Conservation (phyloP, 2,329 filamentous ascomycete genomes). For the Aspergillus sp. region DNA sequence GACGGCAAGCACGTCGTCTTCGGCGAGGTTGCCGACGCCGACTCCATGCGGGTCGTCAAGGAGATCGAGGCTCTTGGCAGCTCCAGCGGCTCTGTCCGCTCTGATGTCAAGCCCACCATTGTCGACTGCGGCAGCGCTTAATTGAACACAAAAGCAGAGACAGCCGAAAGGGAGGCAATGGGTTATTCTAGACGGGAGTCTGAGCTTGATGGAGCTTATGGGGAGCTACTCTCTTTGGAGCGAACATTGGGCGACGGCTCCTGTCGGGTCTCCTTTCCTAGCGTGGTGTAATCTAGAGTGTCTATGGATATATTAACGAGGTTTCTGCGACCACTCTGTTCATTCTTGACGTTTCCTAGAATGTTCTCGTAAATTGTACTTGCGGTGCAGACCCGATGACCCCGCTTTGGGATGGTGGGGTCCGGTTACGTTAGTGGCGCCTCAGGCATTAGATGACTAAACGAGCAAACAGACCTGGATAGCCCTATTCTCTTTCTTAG, state of each 20-base stretch:
- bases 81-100: slow-evolving; percentile 52
- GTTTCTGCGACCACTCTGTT: neutral
- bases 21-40: slow-evolving; percentile 59
- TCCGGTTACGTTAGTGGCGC: neutral
- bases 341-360: neutral
- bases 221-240: neutral
- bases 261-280: slow-evolving; percentile 12
- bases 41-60: slow-evolving; percentile 56
- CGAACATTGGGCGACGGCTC: neutral
- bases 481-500: neutral
- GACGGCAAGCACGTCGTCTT: slow-evolving; percentile 71
- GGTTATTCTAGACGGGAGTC: neutral
- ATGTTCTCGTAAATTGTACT: too few relatives aligned
- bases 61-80: slow-evolving; percentile 60
- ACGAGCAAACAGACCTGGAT: neutral
- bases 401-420: slow-evolving; percentile 10
- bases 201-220: neutral
- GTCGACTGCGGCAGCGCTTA: slow-evolving; percentile 49
- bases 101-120: slow-evolving; percentile 56
- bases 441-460: neutral
- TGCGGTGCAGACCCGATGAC: neutral
- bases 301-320: slow-evolving; percentile 17
- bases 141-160: slow-evolving; percentile 16
- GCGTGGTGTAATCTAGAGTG: slow-evolving; percentile 31
- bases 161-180: neutral